phyloP scores from a whole-genome alignment of 1,139 yeast species.

The Insectozyma bohioensis region DNA sequence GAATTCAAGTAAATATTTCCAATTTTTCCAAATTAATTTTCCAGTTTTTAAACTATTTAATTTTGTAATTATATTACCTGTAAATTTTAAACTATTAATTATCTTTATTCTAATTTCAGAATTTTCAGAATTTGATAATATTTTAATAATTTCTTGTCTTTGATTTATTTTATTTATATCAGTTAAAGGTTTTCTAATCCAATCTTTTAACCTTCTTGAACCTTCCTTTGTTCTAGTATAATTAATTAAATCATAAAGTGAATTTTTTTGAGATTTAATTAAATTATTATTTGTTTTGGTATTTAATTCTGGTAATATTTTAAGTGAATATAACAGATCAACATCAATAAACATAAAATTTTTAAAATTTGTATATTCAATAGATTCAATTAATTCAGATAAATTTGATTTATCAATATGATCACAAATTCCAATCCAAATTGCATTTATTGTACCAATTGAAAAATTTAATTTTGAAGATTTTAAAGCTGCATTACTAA shows the following conservation, averaged over 20 bases:
- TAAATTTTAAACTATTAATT: slow-evolving; percentile 17
- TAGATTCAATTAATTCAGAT: slow-evolving; percentile 5
- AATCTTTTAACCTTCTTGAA: slow-evolving; percentile 23
- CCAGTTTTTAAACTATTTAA: slow-evolving; percentile 25
- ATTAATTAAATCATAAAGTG: slow-evolving; percentile 23
- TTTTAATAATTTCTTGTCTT: slow-evolving; percentile 26
- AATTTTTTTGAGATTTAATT: slow-evolving; percentile 14
- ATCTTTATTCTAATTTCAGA: slow-evolving; percentile 15
- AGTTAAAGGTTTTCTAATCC: slow-evolving; percentile 34
- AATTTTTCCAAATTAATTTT: slow-evolving; percentile 19
- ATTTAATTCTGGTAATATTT: slow-evolving; percentile 20
- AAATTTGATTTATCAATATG: slow-evolving; percentile 5
- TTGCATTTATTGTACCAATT: slow-evolving; percentile 12
- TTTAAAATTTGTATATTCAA: slow-evolving; percentile 10
- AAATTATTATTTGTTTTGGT: slow-evolving; percentile 3
- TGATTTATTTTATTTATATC: slow-evolving; percentile 20
- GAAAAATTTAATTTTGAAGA: slow-evolving; percentile 8
- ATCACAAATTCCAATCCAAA: slow-evolving; percentile 10
- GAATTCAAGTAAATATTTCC: slow-evolving; percentile 24
- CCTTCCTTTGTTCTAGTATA: slow-evolving; percentile 29
- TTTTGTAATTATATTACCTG: slow-evolving; percentile 24
- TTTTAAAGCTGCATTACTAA: slow-evolving; percentile 7
- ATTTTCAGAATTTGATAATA: slow-evolving; percentile 17
- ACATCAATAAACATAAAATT: slow-evolving; percentile 29
- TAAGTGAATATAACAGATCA: slow-evolving; percentile 31